Base-by-base conservation (phyloP, 2,329 filamentous ascomycete species). In the Cytospora piceicola region DNA sequence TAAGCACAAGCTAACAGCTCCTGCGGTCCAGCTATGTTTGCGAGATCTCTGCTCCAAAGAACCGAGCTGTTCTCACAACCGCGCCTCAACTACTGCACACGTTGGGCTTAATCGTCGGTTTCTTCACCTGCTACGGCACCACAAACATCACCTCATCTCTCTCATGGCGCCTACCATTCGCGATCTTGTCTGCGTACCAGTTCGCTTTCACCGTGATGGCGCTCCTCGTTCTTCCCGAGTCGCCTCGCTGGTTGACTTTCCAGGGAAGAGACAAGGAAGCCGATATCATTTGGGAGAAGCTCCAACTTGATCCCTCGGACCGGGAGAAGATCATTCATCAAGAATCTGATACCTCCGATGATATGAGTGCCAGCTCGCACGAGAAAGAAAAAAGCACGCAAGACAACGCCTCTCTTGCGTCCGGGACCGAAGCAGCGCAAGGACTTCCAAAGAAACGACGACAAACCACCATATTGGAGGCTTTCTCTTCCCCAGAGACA, bases 61-160 rank as follows among this genome's bases (percentile, higher is more conserved):
- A 77, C 4, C 76, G 87, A 32, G 86, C 85, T 0, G 75, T 79
- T 0, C 71, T 89, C 2, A 80, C 82, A 0, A 81, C 82, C 0
- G 73, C 83, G 4, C 83, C 85, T 0, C 85, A 88, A 68, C 76
- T 88, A 58, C 71, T 85, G 54, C 79, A 79, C 3, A 82, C 81
- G 0, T 58, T 81, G 86, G 85, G 0, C 71, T 89, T 0, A 81
- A 81, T 83, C 2, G 68, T 78, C 0, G 87, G 87, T 0, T 89
- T 84, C 71, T 89, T 89, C 70, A 82, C 80, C 8, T 88, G 85
- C 70, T 89, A 89, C 68, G 86, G 84, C 15, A 84, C 83, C 11
- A 77, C 81, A 0, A 71, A 75, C 0, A 75, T 86, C 1, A 67
- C 68, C 0, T 80, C 79, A 0, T 82, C 82, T 0, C 71, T 85